Evolutionary conservation across 2,329 filamentous ascomycete species (phyloP), one percentile per base, ranked within the genome.

Genomic region (Zasmidium angulare): DNA sequence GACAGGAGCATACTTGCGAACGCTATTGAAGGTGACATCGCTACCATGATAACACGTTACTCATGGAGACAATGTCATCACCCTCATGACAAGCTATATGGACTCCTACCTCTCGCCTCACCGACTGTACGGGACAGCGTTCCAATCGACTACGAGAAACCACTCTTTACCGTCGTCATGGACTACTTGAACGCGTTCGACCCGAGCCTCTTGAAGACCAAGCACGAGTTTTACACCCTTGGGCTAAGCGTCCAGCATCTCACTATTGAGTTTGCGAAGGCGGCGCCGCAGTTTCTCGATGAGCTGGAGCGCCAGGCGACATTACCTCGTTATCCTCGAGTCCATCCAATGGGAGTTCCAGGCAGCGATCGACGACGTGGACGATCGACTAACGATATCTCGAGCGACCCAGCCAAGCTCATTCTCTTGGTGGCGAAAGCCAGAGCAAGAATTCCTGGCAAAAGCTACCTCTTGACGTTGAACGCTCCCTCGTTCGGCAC

Each of bases 1-100:
- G n/a, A n/a, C n/a, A n/a, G n/a, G n/a, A n/a, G 14, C 29, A 36
- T 36, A 36, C 29, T 7, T 36, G 29, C 29, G 29, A 36, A 7
- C 29, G 14, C 7, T 7, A 7, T 14, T 36, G 7, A 36, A 14
- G 14, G 20, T 43, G 36, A 22, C 51, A 43, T 6, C 51, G 51
- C 51, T 21, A 46, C 51, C 3, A 31, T 31, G 2, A 53, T 55
- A 10, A 26, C 49, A 11, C 55, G 22, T 1, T 51, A 57, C 19
- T 47, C 26, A 7, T 14, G 24, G 2, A 24, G 48, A 9, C n/a
- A n/a, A n/a, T 57, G 55, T 20, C 19, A 46, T 1, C 48, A 57
- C 22, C 55, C 55, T 10, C 47, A 31, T 14, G 47, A 57, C 21
- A 57, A 57, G 48, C 21, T 57, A 12, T 57, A 51, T 19, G 55